Conservation (phyloP, 2,329 filamentous ascomycete genomes). For the Alternaria sp. region DNA sequence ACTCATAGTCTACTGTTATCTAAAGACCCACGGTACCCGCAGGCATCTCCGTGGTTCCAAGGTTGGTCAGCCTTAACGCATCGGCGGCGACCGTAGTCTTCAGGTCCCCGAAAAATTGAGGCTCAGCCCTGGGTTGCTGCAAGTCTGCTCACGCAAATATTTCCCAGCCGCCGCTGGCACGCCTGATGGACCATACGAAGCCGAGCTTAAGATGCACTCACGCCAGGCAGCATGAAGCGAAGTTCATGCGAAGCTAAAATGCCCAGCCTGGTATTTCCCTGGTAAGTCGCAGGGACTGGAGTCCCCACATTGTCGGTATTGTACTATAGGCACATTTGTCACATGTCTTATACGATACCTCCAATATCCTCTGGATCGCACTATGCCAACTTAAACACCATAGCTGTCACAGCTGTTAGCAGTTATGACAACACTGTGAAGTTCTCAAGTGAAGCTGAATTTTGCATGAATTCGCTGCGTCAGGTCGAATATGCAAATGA, state of each 20-base stretch:
- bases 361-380: neutral
- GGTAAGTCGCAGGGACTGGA: conserved; percentile 1
- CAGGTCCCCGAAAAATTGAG: neutral
- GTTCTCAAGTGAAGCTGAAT: neutral
- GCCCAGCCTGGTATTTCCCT: neutral
- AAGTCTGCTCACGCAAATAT: neutral
- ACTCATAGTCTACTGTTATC: neutral
- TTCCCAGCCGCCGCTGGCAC: neutral
- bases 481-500: neutral
- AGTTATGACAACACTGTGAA: neutral
- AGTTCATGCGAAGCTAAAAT: conserved; percentile 5
- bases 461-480: neutral
- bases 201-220: neutral
- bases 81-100: neutral
- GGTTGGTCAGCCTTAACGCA: neutral
- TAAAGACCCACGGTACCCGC: neutral
- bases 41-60: neutral
- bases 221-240: neutral
- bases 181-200: neutral
- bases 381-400: neutral
- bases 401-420: neutral
- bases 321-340: conserved; percentile 1
- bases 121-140: conserved; percentile 2
- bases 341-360: conserved; percentile 4
- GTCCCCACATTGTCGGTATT: conserved; percentile 2